Percentiles rank a stretch among this genome's conserved stretches.
Evolutionary conservation across 306 rosid species (phyloP).

Genomic region (Glycyrrhiza uralensis): DNA sequence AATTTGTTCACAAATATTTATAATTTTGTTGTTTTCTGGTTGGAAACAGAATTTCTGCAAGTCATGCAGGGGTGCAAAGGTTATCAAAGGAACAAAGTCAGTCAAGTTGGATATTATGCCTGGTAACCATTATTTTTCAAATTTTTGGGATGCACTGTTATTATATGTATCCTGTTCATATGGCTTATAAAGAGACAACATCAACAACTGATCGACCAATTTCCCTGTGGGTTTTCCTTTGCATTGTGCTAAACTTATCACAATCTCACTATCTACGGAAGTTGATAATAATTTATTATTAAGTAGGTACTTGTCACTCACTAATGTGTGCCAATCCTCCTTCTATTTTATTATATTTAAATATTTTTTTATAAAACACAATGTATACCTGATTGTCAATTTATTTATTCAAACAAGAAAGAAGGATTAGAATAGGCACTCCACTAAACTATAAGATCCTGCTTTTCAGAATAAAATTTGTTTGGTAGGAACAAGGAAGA

Average conservation of each 20-base stretch:
- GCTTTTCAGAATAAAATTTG: conserved; percentile 15
- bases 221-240: background rate
- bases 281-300: background rate
- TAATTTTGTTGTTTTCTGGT: background rate
- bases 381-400: background rate
- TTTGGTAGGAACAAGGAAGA: background rate
- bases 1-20: background rate
- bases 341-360: background rate
- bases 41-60: conserved; percentile 51
- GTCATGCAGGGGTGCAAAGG: conserved; percentile 74
- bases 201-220: background rate
- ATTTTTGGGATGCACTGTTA: background rate
- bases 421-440: background rate
- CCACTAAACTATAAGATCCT: background rate
- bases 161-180: background rate
- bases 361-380: background rate
- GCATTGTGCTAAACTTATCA: background rate
- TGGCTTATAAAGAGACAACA: background rate
- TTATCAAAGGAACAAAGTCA: conserved; percentile 53
- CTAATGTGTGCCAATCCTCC: background rate
- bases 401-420: background rate
- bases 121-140: conserved; percentile 38
- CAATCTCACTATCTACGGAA: background rate
- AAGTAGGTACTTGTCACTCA: background rate
- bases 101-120: conserved; percentile 65